Conservation (phyloP, 2,329 filamentous ascomycete species). For the Chaetomium globosum region DNA sequence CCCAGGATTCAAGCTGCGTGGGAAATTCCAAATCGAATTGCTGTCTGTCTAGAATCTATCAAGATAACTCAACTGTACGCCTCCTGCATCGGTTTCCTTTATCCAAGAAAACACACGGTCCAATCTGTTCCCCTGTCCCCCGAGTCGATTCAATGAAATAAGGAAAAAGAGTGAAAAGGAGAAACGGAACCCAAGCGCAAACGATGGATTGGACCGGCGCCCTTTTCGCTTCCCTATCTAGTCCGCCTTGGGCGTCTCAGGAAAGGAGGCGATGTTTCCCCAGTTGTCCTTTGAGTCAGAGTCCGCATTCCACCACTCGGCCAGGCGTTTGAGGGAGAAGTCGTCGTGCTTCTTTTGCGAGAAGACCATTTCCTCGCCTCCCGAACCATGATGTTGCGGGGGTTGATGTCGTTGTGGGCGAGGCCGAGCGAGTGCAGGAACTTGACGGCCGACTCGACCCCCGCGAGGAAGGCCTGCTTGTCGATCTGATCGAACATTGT, state of each 20-base stretch:
- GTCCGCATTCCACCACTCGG: conserved; percentile 9
- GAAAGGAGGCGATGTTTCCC: too few relatives aligned
- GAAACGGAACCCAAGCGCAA: neutral
- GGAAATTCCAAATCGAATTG: neutral
- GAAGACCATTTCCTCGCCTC: neutral
- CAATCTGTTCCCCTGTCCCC: too few relatives aligned
- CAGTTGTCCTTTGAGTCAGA: neutral
- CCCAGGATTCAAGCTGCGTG: neutral
- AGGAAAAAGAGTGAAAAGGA: too few relatives aligned
- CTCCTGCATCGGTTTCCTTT: too few relatives aligned
- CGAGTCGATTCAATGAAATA: too few relatives aligned
- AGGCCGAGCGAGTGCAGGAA: conserved; percentile 7
- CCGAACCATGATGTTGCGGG: neutral
- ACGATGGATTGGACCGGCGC: too few relatives aligned
- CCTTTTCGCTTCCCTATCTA: neutral
- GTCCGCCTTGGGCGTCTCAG: neutral
- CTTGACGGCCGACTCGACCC: neutral
- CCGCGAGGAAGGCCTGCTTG: conserved; percentile 8
- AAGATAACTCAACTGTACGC: too few relatives aligned
- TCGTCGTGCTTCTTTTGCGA: conserved; percentile 10
- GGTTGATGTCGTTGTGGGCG: conserved; percentile 9
- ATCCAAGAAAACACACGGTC: too few relatives aligned
- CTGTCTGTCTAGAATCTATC: neutral
- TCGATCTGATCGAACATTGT: neutral
- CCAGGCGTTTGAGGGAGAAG: neutral